Base-by-base conservation (phyloP, 2,329 filamentous ascomycete genomes). In the Emmonsiellopsis sp. region DNA sequence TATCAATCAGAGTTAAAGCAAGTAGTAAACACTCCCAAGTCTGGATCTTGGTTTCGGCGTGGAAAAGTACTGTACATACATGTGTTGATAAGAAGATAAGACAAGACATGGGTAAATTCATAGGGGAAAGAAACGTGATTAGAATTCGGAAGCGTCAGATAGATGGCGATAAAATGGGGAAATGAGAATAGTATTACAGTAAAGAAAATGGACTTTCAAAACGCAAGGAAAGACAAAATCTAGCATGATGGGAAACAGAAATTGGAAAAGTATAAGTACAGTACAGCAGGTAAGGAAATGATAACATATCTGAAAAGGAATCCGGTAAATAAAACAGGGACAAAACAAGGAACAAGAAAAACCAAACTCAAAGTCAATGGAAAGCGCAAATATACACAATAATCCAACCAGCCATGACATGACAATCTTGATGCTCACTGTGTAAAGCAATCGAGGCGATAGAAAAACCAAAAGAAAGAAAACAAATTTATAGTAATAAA, bases 371-470 rank as follows among this genome's bases (percentile, higher is more conserved):
- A 47, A 14, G 31, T 9, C 36, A 11, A 52, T 10, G 5, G 10
- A 45, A 42, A 42, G 11, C 17, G 53, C 17, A 40, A 54, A 42
- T 40, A 51, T 45, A 47, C 11, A 51, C 27, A 53, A 56, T 58
- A 47, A 33, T 49, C 11, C 36, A n/a, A 17, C 31, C 36, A 13
- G 9, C 6, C 8, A 39, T 39, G 36, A 39, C 11, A n/a, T n/a
- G 14, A 17, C 40, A 42, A 42, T n/a, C 14, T 42, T 3, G 34
- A 37, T 48, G 46, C 34, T 39, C 33, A 21, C 46, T 48, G 46
- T 39, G 32, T 48, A 48, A 27, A 48, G 36, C 36, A 39, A 39
- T 39, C 36, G 3, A 39, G 36, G 3, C 9, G 9, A 44, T 17
- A 17, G 42, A 44, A 21, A 49, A 49, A 3, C 9, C 39, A 2